Percentiles rank a stretch among this genome's conserved stretches.
phyloP scores from a whole-genome alignment of 441 rosid genomes.

The Gossypium davidsonii region DNA sequence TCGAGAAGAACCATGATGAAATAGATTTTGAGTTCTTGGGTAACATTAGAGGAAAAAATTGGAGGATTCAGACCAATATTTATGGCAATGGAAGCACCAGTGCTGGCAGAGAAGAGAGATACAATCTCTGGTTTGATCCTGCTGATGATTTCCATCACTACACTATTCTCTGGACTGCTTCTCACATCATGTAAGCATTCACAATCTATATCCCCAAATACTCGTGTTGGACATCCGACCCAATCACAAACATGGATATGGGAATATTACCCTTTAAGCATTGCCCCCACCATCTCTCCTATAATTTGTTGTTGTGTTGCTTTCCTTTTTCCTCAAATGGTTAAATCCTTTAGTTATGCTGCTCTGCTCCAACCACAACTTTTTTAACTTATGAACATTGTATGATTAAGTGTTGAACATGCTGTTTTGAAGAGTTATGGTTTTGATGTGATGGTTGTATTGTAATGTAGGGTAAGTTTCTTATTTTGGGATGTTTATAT shows the following conservation, averaged over 20 bases:
- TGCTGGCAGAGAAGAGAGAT: constrained; percentile 92
- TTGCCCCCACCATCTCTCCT: background rate
- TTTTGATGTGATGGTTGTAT: constrained; percentile 15
- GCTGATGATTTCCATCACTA: constrained; percentile 85
- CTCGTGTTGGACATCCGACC: background rate
- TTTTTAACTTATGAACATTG: constrained; percentile 8
- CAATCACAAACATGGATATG: background rate
- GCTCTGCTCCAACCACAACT: background rate
- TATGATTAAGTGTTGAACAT: constrained; percentile 12
- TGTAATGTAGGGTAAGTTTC: constrained; percentile 12
- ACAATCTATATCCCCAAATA: background rate
- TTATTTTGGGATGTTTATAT: constrained; percentile 15
- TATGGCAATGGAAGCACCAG: constrained; percentile 94
- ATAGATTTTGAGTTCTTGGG: constrained; percentile 98
- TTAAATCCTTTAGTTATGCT: background rate
- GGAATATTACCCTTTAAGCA: background rate
- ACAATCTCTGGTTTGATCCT: constrained; percentile 92
- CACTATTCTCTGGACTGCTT: constrained; percentile 87
- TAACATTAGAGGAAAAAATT: constrained; percentile 89
- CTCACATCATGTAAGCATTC: constrained; percentile 54
- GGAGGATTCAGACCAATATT: constrained; percentile 96
- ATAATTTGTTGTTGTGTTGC: background rate
- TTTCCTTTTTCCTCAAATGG: background rate
- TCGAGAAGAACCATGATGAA: constrained; percentile 89
- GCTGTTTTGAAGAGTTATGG: constrained; percentile 13